These are phyloP conservation scores for Chaetomium fimeti DNA, from an alignment of 495 filamentous ascomycete genomes.

Conservation along the genomic window DNA sequence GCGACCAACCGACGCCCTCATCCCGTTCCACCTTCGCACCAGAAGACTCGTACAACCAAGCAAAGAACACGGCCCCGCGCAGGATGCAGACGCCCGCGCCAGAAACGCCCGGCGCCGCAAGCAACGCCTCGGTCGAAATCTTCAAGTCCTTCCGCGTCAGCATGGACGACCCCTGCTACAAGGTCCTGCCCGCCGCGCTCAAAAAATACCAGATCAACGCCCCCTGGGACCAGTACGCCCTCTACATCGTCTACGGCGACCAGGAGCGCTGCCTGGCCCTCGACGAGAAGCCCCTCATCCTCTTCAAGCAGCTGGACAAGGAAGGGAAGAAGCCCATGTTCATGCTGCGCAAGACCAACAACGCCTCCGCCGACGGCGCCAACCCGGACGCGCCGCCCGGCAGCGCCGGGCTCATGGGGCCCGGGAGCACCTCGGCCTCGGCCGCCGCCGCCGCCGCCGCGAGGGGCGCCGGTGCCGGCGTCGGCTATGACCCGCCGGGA, in stretches of 20 bases:
- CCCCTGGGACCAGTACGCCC: slow-evolving; percentile 92
- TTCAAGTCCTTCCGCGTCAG: slow-evolving; percentile 97
- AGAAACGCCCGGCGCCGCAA: slow-evolving; percentile 48
- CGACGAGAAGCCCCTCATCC: slow-evolving; percentile 87
- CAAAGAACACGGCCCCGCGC: slow-evolving; percentile 45
- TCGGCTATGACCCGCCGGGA: slow-evolving; percentile 53
- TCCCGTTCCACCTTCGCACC: slow-evolving; percentile 48
- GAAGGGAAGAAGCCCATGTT: slow-evolving; percentile 99
- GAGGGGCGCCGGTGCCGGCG: neutral
- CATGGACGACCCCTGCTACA: slow-evolving; percentile 97
- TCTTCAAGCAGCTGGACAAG: slow-evolving; percentile 95
- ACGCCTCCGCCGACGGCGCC: slow-evolving; percentile 40
- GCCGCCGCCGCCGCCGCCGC: slow-evolving; percentile 29
- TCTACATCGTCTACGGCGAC: slow-evolving; percentile 97
- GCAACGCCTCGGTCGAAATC: slow-evolving; percentile 71
- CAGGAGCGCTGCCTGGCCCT: slow-evolving; percentile 90
- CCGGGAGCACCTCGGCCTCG: slow-evolving; percentile 13
- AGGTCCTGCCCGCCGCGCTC: slow-evolving; percentile 90
- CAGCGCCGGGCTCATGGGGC: slow-evolving; percentile 45
- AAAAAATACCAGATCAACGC: slow-evolving; percentile 98
- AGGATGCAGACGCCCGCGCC: slow-evolving; percentile 53
- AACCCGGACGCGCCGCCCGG: slow-evolving; percentile 39
- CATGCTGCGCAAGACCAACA: slow-evolving; percentile 76
- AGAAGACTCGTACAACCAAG: slow-evolving; percentile 48
- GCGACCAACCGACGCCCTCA: slow-evolving; percentile 48